These are phyloP conservation scores for Monascus ruber DNA, from an alignment of 2,329 filamentous ascomycete genomes.

Conservation along the genomic window DNA sequence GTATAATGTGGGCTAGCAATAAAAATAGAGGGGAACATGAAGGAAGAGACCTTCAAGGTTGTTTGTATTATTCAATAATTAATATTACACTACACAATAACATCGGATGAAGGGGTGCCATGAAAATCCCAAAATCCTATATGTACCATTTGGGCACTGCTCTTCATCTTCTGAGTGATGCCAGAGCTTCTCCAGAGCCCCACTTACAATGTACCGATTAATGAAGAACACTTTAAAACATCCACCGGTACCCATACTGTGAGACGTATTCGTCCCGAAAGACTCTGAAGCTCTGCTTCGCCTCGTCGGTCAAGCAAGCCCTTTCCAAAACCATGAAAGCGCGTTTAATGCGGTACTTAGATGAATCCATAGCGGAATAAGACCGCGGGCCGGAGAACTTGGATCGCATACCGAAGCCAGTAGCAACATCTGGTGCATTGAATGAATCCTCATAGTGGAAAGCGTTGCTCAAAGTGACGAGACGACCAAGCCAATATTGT, in stretches of 20 bases:
- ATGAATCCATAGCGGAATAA: slow-evolving; percentile 2
- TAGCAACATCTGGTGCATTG: slow-evolving; percentile 15
- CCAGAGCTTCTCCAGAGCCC: too few relatives aligned
- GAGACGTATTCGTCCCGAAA: slow-evolving; percentile 17
- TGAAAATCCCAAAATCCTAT: too few relatives aligned
- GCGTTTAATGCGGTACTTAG: slow-evolving; percentile 15
- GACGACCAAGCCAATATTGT: slow-evolving; percentile 22
- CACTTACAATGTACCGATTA: too few relatives aligned
- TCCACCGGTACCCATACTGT: slow-evolving; percentile 11
- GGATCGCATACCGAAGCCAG: slow-evolving; percentile 15
- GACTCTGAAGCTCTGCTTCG: slow-evolving; percentile 19
- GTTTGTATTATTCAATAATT: too few relatives aligned
- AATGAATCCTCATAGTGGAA: slow-evolving; percentile 23
- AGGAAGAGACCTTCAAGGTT: too few relatives aligned
- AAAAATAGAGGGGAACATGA: too few relatives aligned
- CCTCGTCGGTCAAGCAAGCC: slow-evolving; percentile 23
- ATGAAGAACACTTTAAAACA: slow-evolving; percentile 1
- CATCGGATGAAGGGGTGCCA: too few relatives aligned
- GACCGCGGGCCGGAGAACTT: slow-evolving; percentile 8
- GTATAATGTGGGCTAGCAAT: too few relatives aligned
- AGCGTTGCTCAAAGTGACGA: slow-evolving; percentile 19
- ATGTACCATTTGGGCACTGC: too few relatives aligned
- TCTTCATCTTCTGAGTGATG: too few relatives aligned
- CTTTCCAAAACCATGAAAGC: slow-evolving; percentile 24
- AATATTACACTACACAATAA: too few relatives aligned